These are phyloP conservation scores for Alloteropsis semialata DNA, from an alignment of 176 grass and related monocot species.

Conservation along the genomic window DNA sequence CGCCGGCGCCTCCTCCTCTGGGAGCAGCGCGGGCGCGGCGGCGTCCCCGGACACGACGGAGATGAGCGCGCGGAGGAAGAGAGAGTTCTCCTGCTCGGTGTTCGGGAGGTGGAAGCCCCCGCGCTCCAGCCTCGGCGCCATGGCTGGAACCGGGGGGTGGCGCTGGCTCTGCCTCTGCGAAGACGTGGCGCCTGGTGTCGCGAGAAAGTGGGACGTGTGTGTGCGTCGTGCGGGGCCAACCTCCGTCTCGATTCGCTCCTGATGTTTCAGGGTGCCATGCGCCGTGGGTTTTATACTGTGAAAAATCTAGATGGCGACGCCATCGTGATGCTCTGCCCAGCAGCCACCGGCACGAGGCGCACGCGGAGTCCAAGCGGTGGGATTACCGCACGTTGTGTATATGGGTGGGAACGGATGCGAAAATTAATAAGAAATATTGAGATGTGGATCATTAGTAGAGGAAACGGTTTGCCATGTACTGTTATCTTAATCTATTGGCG, in stretches of 20 bases:
- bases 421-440: neutral
- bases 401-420: neutral
- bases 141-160: neutral
- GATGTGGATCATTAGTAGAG: neutral
- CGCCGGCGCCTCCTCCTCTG: neutral
- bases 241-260: neutral
- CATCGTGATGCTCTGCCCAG: neutral
- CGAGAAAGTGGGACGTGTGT: neutral
- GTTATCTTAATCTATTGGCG: neutral
- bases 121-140: slow-evolving; percentile 54
- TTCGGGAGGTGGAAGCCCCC: slow-evolving; percentile 61
- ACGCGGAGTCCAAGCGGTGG: slow-evolving; percentile 8
- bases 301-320: neutral
- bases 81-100: slow-evolving; percentile 65
- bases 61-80: slow-evolving; percentile 72
- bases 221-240: neutral
- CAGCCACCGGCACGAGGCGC: neutral
- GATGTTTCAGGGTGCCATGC: neutral
- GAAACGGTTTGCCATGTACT: too few relatives aligned
- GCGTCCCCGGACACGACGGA: slow-evolving; percentile 61
- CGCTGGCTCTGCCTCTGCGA: neutral
- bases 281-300: neutral
- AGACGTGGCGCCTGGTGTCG: neutral
- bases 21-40: neutral
- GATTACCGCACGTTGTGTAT: neutral